Conservation (phyloP, 352 stramenopile genomes). For the Phytopythium cucurbitacearum region DNA sequence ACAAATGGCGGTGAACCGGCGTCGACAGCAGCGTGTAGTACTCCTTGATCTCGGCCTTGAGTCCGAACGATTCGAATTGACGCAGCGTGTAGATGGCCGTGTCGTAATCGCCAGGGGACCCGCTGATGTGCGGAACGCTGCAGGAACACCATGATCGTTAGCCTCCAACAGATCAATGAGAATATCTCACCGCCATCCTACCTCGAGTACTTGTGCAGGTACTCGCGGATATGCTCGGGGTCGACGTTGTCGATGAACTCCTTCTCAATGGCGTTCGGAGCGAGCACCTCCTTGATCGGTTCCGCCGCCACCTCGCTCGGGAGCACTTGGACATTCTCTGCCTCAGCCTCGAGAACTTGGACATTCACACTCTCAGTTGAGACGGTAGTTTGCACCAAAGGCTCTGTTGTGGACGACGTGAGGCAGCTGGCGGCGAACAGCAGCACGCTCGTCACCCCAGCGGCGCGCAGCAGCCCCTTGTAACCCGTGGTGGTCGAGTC, state of each 20-base stretch:
- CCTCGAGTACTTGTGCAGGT: constrained; percentile 8
- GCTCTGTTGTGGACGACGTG: background rate
- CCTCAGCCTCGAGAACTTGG: background rate
- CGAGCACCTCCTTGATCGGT: background rate
- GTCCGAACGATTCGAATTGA: constrained; percentile 19
- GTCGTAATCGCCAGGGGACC: background rate
- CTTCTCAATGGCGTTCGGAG: constrained; percentile 8
- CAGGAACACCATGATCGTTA: background rate
- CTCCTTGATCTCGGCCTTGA: constrained; percentile 58
- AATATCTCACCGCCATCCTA: background rate
- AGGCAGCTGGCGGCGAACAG: constrained; percentile 25
- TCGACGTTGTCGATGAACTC: constrained; percentile 13
- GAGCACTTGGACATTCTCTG: background rate
- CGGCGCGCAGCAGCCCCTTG: constrained; percentile 12
- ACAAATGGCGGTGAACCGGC: too few relatives aligned
- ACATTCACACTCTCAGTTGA: background rate
- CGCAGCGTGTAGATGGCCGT: constrained; percentile 15
- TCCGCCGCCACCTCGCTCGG: too few relatives aligned
- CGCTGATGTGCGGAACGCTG: constrained; percentile 14
- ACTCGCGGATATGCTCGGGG: constrained; percentile 8
- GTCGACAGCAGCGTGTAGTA: constrained; percentile 75
- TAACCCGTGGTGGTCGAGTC: background rate
- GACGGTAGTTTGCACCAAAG: background rate
- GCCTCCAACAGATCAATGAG: too few relatives aligned
- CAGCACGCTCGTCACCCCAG: constrained; percentile 26